phyloP scores from a whole-genome alignment of 1,139 yeast species.

The Taphrina flavorubra region DNA sequence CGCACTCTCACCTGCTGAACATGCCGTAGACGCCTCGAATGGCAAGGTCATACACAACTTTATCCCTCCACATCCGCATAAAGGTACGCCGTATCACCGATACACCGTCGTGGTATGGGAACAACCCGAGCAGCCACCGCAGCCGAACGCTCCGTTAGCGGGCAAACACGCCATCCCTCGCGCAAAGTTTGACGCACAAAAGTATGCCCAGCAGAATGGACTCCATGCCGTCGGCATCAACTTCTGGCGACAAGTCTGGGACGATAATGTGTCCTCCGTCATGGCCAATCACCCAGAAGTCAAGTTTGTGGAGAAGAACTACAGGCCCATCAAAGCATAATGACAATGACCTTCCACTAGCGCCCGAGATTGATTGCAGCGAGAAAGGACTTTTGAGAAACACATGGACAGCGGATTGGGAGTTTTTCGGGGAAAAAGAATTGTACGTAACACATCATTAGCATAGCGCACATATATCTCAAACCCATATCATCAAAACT shows the following conservation, averaged over 20 bases:
- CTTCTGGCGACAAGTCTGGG: slow-evolving; percentile 87
- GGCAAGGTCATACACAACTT: slow-evolving; percentile 66
- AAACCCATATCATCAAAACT: neutral
- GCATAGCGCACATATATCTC: slow-evolving; percentile 8
- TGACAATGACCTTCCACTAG: neutral
- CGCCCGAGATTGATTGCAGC: no score
- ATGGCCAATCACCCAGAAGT: slow-evolving; percentile 37
- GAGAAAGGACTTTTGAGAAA: no score
- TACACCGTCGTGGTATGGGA: slow-evolving; percentile 89
- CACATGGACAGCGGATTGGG: neutral
- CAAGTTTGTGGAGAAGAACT: slow-evolving; percentile 10
- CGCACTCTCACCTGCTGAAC: slow-evolving; percentile 61
- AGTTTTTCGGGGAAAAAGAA: neutral
- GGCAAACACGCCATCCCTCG: slow-evolving; percentile 47
- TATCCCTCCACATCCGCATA: slow-evolving; percentile 86
- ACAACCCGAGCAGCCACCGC: slow-evolving; percentile 55
- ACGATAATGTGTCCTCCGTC: slow-evolving; percentile 49
- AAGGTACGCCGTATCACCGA: slow-evolving; percentile 81
- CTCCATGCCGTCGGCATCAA: slow-evolving; percentile 87
- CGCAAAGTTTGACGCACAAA: slow-evolving; percentile 69
- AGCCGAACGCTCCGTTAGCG: slow-evolving; percentile 22
- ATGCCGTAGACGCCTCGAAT: slow-evolving; percentile 59
- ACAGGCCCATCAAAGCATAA: slow-evolving; percentile 35
- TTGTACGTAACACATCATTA: slow-evolving; percentile 5
- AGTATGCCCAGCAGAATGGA: slow-evolving; percentile 61